These are phyloP conservation scores for Rosellinia necatrix DNA, from an alignment of 2,329 filamentous ascomycete genomes.

Conservation along the genomic window DNA sequence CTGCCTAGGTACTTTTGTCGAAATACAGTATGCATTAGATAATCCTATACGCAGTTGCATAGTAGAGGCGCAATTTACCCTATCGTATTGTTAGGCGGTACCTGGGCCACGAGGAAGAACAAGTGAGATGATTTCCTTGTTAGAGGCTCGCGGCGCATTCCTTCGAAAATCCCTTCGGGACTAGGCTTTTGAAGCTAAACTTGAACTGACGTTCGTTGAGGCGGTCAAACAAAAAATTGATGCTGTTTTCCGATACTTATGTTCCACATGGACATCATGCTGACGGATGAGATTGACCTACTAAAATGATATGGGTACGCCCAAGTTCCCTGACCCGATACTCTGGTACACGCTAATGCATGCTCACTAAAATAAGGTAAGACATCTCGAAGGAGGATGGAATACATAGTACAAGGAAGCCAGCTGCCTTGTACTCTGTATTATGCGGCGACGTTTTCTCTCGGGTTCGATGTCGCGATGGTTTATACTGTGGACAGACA, in stretches of 20 bases:
- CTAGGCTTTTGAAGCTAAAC: constrained; percentile 17
- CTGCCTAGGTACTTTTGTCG: neutral
- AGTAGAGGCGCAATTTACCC: constrained; percentile 12
- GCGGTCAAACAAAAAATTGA: neutral
- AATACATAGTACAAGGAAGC: constrained; percentile 16
- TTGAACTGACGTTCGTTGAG: neutral
- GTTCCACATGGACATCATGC: constrained; percentile 8
- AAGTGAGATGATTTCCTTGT: neutral
- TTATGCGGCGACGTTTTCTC: constrained; percentile 11
- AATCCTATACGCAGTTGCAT: neutral
- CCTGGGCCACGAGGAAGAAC: neutral
- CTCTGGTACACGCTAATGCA: constrained; percentile 44
- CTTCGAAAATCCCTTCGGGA: constrained; percentile 7
- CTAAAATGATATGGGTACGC: constrained; percentile 33
- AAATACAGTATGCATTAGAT: constrained; percentile 9
- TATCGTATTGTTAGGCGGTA: constrained; percentile 5
- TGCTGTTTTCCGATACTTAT: neutral
- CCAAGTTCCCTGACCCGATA: constrained; percentile 40
- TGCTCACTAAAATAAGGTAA: constrained; percentile 40
- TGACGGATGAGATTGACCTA: constrained; percentile 12
- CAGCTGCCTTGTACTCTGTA: constrained; percentile 15
- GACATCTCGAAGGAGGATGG: constrained; percentile 34
- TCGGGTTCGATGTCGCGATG: constrained; percentile 2
- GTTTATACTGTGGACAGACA: neutral
- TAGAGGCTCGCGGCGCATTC: neutral